A percentile compares a stretch with the other conserved stretches of the same genome.
Evolutionary conservation across 2,329 filamentous ascomycete genomes (phyloP).

Genomic region (Akanthomyces muscarius): DNA sequence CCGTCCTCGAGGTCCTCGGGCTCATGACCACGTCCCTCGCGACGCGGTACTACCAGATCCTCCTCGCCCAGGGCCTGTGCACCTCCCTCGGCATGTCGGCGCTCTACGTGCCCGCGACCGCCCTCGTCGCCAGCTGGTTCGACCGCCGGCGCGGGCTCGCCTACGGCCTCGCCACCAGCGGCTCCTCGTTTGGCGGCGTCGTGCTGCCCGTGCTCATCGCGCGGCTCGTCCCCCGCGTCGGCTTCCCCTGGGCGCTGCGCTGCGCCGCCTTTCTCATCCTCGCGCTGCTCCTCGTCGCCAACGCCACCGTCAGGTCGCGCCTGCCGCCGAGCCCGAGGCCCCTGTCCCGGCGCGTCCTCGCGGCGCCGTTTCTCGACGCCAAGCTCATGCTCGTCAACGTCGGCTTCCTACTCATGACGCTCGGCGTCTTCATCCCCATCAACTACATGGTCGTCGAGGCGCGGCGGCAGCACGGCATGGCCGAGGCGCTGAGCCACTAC

Average conservation of each 20-base stretch:
- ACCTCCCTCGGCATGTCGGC: conserved; percentile 18
- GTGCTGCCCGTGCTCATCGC: conserved; percentile 33
- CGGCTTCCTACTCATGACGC: conserved; percentile 35
- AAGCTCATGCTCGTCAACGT: conserved; percentile 30
- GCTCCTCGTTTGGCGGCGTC: conserved; percentile 31
- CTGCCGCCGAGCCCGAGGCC: conserved; percentile 19
- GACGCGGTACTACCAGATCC: conserved; percentile 15
- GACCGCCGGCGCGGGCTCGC: conserved; percentile 24
- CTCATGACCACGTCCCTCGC: conserved; percentile 13
- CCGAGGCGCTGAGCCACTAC: conserved; percentile 29
- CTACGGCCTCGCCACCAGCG: conserved; percentile 27
- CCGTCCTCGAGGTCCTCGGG: conserved; percentile 14
- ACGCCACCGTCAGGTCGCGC: conserved; percentile 25
- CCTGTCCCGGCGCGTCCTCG: conserved; percentile 20
- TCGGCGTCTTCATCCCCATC: conserved; percentile 35
- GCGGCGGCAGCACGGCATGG: conserved; percentile 26
- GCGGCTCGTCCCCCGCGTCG: conserved; percentile 28
- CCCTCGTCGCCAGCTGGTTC: conserved; percentile 22
- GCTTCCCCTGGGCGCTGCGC: conserved; percentile 32
- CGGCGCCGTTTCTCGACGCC: conserved; percentile 29
- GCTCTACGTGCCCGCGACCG: conserved; percentile 17
- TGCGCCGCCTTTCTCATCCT: conserved; percentile 31
- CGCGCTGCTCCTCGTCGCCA: conserved; percentile 29
- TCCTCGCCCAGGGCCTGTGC: conserved; percentile 17
- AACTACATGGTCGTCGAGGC: conserved; percentile 34